Base-by-base conservation (phyloP, 805 yeast genomes). In the Suhomyces sp. region DNA sequence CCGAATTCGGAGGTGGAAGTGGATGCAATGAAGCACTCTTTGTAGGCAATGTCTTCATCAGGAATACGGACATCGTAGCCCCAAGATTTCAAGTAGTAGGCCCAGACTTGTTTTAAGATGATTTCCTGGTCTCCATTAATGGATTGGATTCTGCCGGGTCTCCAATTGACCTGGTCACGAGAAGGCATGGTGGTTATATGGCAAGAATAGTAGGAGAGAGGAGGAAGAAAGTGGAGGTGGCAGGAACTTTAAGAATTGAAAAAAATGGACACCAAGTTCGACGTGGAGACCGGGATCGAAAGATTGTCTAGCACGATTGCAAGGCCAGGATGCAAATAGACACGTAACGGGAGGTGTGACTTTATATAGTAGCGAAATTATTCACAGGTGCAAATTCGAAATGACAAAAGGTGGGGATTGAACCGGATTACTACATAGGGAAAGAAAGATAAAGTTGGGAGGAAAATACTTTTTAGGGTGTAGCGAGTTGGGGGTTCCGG, bases 81-180 rank as follows among this genome's bases (percentile, higher is more conserved):
- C 70, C 81, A 70, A 39, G 66, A 74, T 45, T 75, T 77, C 44
- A 84, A 63, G 30, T 79, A 49, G 48, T 78, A 71, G 32, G 82
- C 79, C 88, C 90, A 85, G 4, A 74, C 70, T 50, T 82, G 86
- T 56, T 85, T 85, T 51, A 83, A 60, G 13, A 71, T 68, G 33
- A 71, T 49, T 50, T 83, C 90, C 54, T 83, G 79, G 16, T 81
- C 83, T 11, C 50, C 45, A 26, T 50, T 53, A 23, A 68, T 52
- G 17, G 65, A 47, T 38, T 66, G 71, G 30, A 66, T 53, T 42
- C 72, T 51, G 5, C 66, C 70, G 5, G 63, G 60, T 29, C 68
- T 53, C 38, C 47, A 63, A 10, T 47, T 35, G 24, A 56, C 51
- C 5, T 44, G 31, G 16, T 33, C 36, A n/a, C 33, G 32, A 12